A percentile compares a stretch with the other conserved stretches of the same genome.
phyloP scores from a whole-genome alignment of 164 flowering plant genomes.

The Macadamia integrifolia region DNA sequence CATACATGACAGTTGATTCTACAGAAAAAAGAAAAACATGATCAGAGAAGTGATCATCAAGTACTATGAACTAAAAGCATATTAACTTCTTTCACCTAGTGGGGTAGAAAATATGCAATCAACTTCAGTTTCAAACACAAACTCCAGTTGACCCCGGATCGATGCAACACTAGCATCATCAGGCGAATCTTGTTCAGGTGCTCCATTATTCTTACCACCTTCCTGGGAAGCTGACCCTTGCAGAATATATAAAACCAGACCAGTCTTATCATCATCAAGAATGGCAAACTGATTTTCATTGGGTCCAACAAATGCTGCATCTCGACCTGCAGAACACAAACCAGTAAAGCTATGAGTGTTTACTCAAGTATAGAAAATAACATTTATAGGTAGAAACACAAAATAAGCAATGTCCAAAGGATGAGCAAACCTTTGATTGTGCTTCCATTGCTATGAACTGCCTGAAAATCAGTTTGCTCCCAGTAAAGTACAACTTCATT shows the following conservation, averaged over 20 bases:
- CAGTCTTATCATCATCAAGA: constrained; percentile 87
- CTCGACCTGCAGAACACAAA: constrained; percentile 52
- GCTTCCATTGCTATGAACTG: constrained; percentile 62
- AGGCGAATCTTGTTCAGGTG: constrained; percentile 36
- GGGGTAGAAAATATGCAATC: constrained; percentile 96
- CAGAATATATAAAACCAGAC: constrained; percentile 61
- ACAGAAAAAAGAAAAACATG: constrained; percentile 20
- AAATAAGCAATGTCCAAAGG: constrained; percentile 4
- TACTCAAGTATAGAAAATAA: not conserved
- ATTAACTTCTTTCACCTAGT: constrained; percentile 43
- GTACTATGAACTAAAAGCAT: not conserved
- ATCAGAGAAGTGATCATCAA: constrained; percentile 18
- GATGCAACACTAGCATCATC: constrained; percentile 43
- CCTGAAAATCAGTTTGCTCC: constrained; percentile 70
- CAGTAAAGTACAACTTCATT: constrained; percentile 83
- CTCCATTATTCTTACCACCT: constrained; percentile 38
- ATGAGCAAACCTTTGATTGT: constrained; percentile 63
- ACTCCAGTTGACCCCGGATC: constrained; percentile 62
- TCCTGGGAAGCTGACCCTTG: constrained; percentile 54
- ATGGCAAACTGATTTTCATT: constrained; percentile 83
- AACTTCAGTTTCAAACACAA: constrained; percentile 84
- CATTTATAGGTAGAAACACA: not conserved
- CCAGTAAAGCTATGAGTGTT: not conserved
- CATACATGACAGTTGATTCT: constrained; percentile 93
- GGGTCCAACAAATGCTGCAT: constrained; percentile 92